These are phyloP conservation scores for Chlorella sorokiniana DNA, from an alignment of 139 green algal species.

Conservation along the genomic window DNA sequence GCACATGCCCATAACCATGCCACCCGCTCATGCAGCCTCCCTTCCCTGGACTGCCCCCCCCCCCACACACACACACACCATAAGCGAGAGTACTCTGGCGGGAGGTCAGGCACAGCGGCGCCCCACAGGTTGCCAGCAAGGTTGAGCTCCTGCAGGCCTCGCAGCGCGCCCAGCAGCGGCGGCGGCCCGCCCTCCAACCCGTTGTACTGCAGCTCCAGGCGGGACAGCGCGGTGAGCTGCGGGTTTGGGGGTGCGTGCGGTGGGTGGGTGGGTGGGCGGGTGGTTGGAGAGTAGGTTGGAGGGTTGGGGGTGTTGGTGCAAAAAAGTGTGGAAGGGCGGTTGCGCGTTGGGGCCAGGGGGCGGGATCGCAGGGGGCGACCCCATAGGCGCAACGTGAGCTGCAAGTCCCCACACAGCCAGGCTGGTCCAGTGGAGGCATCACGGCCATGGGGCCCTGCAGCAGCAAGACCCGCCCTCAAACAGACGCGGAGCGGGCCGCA, in stretches of 20 bases:
- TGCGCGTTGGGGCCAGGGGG: too few relatives aligned
- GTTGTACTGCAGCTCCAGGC: not conserved
- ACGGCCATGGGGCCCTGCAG: too few relatives aligned
- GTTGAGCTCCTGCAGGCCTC: conserved; percentile 18
- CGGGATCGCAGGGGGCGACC: too few relatives aligned
- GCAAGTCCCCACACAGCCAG: too few relatives aligned
- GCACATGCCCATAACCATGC: not conserved
- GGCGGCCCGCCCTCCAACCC: conserved; percentile 18
- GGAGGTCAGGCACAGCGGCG: not conserved
- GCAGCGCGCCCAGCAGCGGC: conserved; percentile 7
- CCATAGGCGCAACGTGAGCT: too few relatives aligned
- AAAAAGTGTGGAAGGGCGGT: too few relatives aligned
- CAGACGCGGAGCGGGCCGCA: not conserved
- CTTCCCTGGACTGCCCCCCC: not conserved
- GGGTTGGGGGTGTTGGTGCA: too few relatives aligned
- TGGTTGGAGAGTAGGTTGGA: not conserved
- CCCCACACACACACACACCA: not conserved
- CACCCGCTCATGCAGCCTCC: not conserved
- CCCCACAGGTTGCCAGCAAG: conserved; percentile 28
- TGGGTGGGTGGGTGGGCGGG: too few relatives aligned
- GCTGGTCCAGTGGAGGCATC: too few relatives aligned
- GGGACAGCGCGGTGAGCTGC: not conserved
- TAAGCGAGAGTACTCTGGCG: not conserved
- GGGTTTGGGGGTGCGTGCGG: not conserved
- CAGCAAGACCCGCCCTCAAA: not conserved